These are phyloP conservation scores for Suillus alpinus DNA, from an alignment of 768 basidiomycete species.

Conservation along the genomic window DNA sequence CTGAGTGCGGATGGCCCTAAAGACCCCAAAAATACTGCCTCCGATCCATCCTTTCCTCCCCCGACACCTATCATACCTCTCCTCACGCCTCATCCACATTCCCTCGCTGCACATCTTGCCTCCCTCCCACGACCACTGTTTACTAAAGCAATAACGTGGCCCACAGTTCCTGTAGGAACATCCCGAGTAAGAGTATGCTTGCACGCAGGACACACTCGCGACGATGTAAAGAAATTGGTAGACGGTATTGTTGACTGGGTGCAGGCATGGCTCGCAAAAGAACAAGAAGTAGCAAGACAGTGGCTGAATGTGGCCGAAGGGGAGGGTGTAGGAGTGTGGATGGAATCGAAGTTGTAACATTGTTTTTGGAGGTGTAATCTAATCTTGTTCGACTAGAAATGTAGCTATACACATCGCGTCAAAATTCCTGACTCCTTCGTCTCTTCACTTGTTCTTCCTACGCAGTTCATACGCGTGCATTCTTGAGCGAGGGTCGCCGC, in stretches of 20 bases:
- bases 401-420: not conserved
- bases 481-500: not conserved
- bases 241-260: conserved; percentile 51
- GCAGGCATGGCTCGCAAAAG: conserved; percentile 27
- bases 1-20: conserved; percentile 4
- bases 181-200: conserved; percentile 89
- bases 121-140: conserved; percentile 36
- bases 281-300: not conserved
- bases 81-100: conserved; percentile 71
- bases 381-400: not conserved
- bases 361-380: not conserved
- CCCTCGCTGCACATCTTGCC: conserved; percentile 50
- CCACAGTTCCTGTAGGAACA: conserved; percentile 85
- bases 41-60: conserved; percentile 7
- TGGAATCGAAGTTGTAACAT: conserved; percentile 26
- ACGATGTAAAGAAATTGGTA: conserved; percentile 61
- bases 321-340: conserved; percentile 21
- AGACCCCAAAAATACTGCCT: not conserved
- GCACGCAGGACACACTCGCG: conserved; percentile 68
- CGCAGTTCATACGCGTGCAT: not conserved
- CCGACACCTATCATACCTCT: conserved; percentile 84
- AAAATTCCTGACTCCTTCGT: not conserved
- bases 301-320: conserved; percentile 16
- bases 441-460: not conserved
- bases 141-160: conserved; percentile 79